Percentiles rank a stretch among this genome's conserved stretches.
Conservation (phyloP, 78 protist species). For the Emiliania huxleyi region DNA sequence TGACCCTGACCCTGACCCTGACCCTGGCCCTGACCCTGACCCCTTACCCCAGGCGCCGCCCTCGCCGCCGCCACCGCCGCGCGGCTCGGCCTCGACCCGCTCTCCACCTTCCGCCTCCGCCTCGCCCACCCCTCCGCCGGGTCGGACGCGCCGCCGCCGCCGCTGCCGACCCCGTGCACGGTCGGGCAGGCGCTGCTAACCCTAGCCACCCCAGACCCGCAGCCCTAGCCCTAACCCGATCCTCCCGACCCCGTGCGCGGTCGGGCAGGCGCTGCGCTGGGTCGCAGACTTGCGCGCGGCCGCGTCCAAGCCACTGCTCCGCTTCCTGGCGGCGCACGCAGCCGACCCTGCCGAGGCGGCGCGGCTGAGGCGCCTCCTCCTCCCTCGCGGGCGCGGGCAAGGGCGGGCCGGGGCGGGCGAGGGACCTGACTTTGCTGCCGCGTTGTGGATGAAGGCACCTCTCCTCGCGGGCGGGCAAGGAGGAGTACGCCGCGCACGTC, state of each 20-base stretch:
- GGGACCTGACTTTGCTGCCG: too few species aligned
- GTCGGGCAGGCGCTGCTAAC: slow-evolving; percentile 48
- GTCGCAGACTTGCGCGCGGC: slow-evolving; percentile 45
- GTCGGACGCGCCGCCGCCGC: slow-evolving; percentile 10
- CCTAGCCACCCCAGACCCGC: too few species aligned
- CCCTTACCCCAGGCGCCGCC: too few species aligned
- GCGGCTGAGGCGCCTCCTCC: too few species aligned
- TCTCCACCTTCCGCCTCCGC: slow-evolving; percentile 29
- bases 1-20: too few species aligned
- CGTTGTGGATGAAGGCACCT: too few species aligned
- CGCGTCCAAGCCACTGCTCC: neutral
- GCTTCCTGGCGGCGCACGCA: slow-evolving; percentile 25
- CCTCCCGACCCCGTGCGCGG: slow-evolving; percentile 58
- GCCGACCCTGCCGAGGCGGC: neutral
- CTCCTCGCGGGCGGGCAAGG: slow-evolving; percentile 14
- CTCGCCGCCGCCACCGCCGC: slow-evolving; percentile 51
- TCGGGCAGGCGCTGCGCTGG: slow-evolving; percentile 44
- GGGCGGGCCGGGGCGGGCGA: too few species aligned
- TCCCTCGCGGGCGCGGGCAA: too few species aligned
- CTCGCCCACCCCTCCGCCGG: slow-evolving; percentile 39
- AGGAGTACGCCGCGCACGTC: neutral
- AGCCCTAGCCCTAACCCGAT: too few species aligned
- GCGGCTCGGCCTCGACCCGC: slow-evolving; percentile 46
- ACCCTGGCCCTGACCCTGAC: too few species aligned
- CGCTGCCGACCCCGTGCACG: slow-evolving; percentile 41